Evolutionary conservation across 768 basidiomycete genomes (phyloP).

Genomic region (Favolaschia claudopus): DNA sequence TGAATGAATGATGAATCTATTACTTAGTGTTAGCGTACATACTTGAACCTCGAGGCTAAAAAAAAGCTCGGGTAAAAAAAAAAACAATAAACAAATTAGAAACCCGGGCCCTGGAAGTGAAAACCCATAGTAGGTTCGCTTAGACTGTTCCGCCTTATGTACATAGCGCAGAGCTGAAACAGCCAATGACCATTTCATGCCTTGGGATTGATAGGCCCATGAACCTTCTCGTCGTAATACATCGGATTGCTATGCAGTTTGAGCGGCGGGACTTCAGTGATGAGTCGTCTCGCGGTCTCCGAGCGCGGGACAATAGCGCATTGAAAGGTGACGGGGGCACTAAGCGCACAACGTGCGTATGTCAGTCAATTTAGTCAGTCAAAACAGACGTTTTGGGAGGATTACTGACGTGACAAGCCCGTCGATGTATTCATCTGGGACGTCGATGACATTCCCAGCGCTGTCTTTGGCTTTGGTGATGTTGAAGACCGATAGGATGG

Average conservation of each 20-base stretch:
- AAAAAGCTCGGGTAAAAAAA: too few species aligned
- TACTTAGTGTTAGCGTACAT: too few species aligned
- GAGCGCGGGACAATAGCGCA: conserved; percentile 29
- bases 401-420: conserved; percentile 26
- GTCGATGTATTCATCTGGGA: conserved; percentile 27
- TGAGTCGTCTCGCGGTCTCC: conserved; percentile 12
- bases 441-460: conserved; percentile 20
- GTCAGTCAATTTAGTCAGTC: background rate
- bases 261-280: conserved; percentile 22
- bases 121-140: too few species aligned
- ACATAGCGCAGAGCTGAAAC: background rate
- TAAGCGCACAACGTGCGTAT: background rate
- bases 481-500: conserved; percentile 32
- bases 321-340: conserved; percentile 27
- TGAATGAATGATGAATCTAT: too few species aligned
- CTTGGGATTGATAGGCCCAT: conserved; percentile 12
- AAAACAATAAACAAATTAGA: too few species aligned
- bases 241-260: conserved; percentile 25
- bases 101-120: too few species aligned
- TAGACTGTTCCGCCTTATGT: too few species aligned
- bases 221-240: conserved; percentile 17
- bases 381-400: background rate
- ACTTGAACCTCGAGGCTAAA: too few species aligned
- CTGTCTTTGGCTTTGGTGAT: conserved; percentile 30
- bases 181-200: too few species aligned